Percentiles rank a stretch among this genome's conserved stretches.
These are phyloP conservation scores for Neoboletus magnificus DNA, from an alignment of 768 basidiomycete species.

Conservation along the genomic window DNA sequence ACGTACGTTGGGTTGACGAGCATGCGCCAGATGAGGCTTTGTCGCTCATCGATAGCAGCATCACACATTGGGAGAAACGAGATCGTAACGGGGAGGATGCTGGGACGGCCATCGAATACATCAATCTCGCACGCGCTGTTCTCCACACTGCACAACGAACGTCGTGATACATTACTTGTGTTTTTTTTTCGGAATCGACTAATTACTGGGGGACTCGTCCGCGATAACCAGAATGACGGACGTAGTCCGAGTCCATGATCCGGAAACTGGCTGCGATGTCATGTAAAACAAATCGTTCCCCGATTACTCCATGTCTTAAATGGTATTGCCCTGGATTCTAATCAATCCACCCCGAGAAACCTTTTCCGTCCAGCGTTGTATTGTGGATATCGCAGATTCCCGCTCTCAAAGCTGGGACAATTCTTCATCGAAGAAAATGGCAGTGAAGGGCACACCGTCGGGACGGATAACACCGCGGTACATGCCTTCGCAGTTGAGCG, in stretches of 20 bases:
- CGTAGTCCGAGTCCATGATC: neutral
- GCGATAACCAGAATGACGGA: neutral
- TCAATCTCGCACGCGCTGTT: slow-evolving; percentile 65
- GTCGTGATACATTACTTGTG: slow-evolving; percentile 5
- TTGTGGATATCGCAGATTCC: neutral
- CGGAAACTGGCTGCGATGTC: neutral
- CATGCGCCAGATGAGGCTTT: slow-evolving; percentile 79
- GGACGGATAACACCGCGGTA: slow-evolving; percentile 71
- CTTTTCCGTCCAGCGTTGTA: neutral
- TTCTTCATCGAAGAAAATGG: slow-evolving; percentile 73
- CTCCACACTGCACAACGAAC: slow-evolving; percentile 40
- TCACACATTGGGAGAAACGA: slow-evolving; percentile 76
- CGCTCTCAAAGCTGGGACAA: slow-evolving; percentile 23
- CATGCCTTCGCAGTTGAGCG: slow-evolving; percentile 78
- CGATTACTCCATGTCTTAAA: neutral
- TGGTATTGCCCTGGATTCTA: neutral
- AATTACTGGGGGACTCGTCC: neutral
- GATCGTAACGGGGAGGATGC: slow-evolving; percentile 53
- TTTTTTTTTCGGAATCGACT: neutral
- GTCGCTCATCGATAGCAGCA: slow-evolving; percentile 74
- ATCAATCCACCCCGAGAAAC: neutral
- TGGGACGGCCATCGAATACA: slow-evolving; percentile 54
- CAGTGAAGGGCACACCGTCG: slow-evolving; percentile 69
- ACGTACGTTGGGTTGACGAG: slow-evolving; percentile 94
- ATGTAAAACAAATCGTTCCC: neutral